Percentiles rank a stretch among this genome's conserved stretches.
Conservation (phyloP, 768 basidiomycete genomes). For the Cantharellus anzutake region DNA sequence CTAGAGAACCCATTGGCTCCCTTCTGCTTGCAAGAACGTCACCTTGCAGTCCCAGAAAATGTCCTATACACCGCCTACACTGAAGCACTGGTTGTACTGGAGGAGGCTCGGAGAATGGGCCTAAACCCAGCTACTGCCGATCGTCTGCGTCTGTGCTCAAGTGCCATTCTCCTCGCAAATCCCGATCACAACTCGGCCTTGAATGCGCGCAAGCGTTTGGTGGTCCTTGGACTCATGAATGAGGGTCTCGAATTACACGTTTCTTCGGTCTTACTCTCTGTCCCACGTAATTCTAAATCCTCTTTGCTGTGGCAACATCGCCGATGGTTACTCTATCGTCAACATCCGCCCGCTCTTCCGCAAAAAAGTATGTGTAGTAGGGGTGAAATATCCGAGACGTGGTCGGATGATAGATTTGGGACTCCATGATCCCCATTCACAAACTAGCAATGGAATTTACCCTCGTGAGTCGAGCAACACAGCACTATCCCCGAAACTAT, state of each 20-base stretch:
- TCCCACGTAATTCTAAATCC: not conserved
- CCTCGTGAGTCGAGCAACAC: not conserved
- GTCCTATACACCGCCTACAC: not conserved
- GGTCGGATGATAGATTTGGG: not conserved
- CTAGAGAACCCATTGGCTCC: not conserved
- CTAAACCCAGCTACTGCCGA: too few relatives aligned
- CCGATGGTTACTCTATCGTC: not conserved
- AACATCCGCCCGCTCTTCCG: not conserved
- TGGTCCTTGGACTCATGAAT: not conserved
- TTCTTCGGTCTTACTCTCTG: not conserved
- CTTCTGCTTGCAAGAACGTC: not conserved
- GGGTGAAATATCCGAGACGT: not conserved
- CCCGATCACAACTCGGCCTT: slow-evolving; percentile 4
- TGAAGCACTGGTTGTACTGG: too few relatives aligned
- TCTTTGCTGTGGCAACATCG: slow-evolving; percentile 5
- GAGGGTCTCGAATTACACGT: not conserved
- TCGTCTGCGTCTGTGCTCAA: not conserved
- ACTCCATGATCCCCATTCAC: not conserved
- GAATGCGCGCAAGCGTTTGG: not conserved
- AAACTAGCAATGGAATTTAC: not conserved
- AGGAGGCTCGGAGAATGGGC: too few relatives aligned
- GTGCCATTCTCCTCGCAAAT: slow-evolving; percentile 1
- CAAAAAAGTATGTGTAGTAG: too few relatives aligned
- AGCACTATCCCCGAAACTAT: slow-evolving; percentile 2
- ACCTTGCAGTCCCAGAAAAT: not conserved